A percentile compares a stretch with the other conserved stretches of the same genome.
Evolutionary conservation across 2,329 filamentous ascomycete genomes (phyloP).

Genomic region (Alternaria ventricosa): DNA sequence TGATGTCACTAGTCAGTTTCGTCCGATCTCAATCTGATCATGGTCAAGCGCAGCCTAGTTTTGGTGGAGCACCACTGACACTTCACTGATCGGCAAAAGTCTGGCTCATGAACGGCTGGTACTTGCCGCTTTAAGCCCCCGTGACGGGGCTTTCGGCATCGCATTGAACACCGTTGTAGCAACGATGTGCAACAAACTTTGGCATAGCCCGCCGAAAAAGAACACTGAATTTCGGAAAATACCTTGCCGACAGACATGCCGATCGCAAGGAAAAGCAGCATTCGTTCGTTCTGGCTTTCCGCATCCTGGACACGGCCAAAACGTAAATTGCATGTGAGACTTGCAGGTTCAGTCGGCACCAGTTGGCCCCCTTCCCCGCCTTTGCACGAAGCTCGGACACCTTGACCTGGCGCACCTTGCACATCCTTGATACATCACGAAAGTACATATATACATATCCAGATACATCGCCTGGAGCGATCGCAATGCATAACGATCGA

Average conservation of each 20-base stretch:
- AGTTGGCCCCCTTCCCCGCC: neutral
- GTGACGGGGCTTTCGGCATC: constrained; percentile 4
- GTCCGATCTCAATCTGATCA: neutral
- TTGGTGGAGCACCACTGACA: constrained; percentile 8
- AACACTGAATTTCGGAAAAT: constrained; percentile 1
- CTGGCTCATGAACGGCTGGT: constrained; percentile 23
- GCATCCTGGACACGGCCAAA: neutral
- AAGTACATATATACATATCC: neutral
- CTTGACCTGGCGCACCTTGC: neutral
- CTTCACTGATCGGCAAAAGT: constrained; percentile 9
- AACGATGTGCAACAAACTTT: neutral
- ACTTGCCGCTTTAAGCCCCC: constrained; percentile 17
- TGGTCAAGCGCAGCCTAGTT: neutral
- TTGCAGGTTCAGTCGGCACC: neutral
- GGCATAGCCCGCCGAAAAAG: neutral
- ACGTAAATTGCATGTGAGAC: neutral
- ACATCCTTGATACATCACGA: neutral
- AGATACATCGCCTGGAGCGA: neutral
- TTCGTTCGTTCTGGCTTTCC: neutral
- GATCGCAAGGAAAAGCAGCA: neutral
- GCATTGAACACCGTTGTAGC: constrained; percentile 5
- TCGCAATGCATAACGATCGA: neutral
- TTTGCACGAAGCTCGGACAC: neutral
- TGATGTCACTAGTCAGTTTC: constrained; percentile 5
- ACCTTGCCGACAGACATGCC: constrained; percentile 1